phyloP scores from a whole-genome alignment of 2,329 filamentous ascomycete genomes.

The Hypoxylon rubiginosum region DNA sequence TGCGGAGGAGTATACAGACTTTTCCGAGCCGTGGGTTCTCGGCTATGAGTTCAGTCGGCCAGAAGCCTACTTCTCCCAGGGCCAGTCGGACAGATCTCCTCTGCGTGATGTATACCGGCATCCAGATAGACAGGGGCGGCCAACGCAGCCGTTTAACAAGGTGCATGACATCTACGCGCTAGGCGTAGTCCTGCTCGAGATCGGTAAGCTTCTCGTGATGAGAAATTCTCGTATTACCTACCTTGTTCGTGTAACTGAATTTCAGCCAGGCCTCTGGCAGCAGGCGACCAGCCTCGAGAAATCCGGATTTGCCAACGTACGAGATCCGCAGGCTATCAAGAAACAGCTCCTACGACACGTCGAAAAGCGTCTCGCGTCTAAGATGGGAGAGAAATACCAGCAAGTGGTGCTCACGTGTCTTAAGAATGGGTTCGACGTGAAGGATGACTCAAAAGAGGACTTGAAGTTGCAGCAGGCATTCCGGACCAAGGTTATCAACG shows the following conservation, averaged over 20 bases:
- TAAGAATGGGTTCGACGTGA: constrained; percentile 13
- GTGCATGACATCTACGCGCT: constrained; percentile 25
- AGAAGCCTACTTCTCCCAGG: constrained; percentile 27
- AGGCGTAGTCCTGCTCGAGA: constrained; percentile 26
- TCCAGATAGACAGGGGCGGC: constrained; percentile 22
- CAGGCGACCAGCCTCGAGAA: constrained; percentile 26
- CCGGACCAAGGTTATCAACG: constrained; percentile 14
- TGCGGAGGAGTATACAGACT: constrained; percentile 4
- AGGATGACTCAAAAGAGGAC: constrained; percentile 19
- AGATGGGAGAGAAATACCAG: constrained; percentile 30
- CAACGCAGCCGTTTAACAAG: constrained; percentile 19
- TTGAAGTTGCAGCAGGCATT: constrained; percentile 26
- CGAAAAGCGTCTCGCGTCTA: constrained; percentile 21
- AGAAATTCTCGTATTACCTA: not conserved
- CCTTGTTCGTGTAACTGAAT: not conserved
- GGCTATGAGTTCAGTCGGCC: constrained; percentile 25
- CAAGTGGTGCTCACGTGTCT: constrained; percentile 22
- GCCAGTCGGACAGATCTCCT: constrained; percentile 17
- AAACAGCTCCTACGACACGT: constrained; percentile 23
- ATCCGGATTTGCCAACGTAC: constrained; percentile 23
- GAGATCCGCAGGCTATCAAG: constrained; percentile 26
- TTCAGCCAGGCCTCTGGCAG: constrained; percentile 22
- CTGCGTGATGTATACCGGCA: constrained; percentile 24
- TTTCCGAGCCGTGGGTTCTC: constrained; percentile 26
- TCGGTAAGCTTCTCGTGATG: constrained; percentile 15